Base-by-base conservation (phyloP, 2,329 filamentous ascomycete genomes). In the Fulvia fulva region DNA sequence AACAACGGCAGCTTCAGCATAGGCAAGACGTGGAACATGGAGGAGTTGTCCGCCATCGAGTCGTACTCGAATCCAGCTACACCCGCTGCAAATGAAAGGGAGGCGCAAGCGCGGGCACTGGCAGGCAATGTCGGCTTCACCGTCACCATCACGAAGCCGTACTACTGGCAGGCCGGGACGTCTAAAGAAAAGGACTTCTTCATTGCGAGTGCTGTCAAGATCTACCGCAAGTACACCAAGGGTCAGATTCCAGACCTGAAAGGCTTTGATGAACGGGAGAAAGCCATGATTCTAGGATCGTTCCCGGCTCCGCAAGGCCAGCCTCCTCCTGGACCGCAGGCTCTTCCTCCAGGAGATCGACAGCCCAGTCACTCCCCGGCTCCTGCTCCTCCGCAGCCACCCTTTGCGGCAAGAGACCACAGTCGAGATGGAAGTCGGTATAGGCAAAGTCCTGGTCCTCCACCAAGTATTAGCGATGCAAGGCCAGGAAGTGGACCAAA, bases 131-230 rank as follows among this genome's bases (percentile, higher is more conserved):
- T 86, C 46, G 94, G 94, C 16, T 97, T 99, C 71, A 80, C 88
- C 25, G 90, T 97, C 52, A 94, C 87, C 1, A 83, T 99, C 26
- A 88, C 89, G 25, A 99, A 99, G 74, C 89, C 91, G 0, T 99
- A 99, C 76, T 99, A 94, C 74, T 99, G 94, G 94, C 86, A 96
- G 74, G 91, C 94, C 32, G 87, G 91, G 64, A 94, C 90, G 0
- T 83, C 90, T 54, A 97, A 97, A 77, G 94, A 99, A 76, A 97
- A 97, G 80, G 93, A 96, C 72, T 97, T 97, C 77, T 99, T 99
- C 75, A 94, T 99, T 69, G 91, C 90, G 32, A 97, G 92, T 74
- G 77, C 97, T 66, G 86, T 97, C 70, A 99, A 97, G 75, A 97
- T 99, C 65, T 99, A 90, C 73, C 87, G 87, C 68, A 99, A 97